Percentiles rank a stretch among this genome's conserved stretches.
phyloP scores from a whole-genome alignment of 495 filamentous ascomycete species.

The Aspergillus sclerotioniger region DNA sequence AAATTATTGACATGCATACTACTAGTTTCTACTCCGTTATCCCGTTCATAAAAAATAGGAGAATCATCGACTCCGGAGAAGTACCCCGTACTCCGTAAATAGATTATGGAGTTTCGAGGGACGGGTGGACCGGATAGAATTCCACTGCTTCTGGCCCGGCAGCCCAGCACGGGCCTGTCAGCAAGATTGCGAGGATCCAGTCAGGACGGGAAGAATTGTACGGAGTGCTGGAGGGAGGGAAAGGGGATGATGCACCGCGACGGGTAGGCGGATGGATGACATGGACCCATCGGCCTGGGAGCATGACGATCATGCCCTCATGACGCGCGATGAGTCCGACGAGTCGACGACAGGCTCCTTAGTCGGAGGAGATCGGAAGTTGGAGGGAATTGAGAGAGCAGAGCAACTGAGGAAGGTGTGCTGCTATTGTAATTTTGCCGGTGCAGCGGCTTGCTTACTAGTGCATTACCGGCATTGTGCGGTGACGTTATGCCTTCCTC shows the following conservation, averaged over 20 bases:
- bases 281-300: too few species aligned
- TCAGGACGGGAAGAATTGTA: conserved; percentile 2
- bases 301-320: background rate
- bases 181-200: background rate
- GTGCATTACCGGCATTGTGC: conserved; percentile 5
- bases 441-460: conserved; percentile 7
- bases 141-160: conserved; percentile 4
- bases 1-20: background rate
- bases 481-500: conserved; percentile 19
- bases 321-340: too few species aligned
- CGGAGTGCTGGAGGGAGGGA: background rate
- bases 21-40: background rate
- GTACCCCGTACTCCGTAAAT: conserved; percentile 8
- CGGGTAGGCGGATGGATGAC: too few species aligned
- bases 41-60: background rate
- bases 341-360: background rate
- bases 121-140: conserved; percentile 6
- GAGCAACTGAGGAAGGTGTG: too few species aligned
- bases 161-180: conserved; percentile 5
- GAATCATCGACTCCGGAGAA: background rate
- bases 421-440: background rate
- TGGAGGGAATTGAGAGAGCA: conserved; percentile 1
- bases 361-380: conserved; percentile 16
- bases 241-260: background rate
- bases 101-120: conserved; percentile 5